Conservation (phyloP, 306 rosid species). For the Elaeagnus macrophylla region DNA sequence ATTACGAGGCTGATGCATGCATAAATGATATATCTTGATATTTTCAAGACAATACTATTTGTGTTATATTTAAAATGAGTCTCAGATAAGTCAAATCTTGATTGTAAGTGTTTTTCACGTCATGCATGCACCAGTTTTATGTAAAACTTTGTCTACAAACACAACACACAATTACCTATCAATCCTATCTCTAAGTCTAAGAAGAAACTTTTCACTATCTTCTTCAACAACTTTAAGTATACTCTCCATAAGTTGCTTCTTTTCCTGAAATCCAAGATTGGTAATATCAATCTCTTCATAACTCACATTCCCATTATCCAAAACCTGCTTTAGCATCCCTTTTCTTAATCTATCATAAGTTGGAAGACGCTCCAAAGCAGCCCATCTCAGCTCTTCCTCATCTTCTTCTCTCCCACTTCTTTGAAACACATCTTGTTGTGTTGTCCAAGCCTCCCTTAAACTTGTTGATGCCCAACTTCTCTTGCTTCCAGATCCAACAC, state of each 20-base stretch:
- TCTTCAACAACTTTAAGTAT: constrained; percentile 31
- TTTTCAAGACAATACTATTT: too few relatives aligned
- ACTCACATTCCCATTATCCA: constrained; percentile 25
- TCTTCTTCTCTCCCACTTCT: constrained; percentile 16
- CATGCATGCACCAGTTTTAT: too few relatives aligned
- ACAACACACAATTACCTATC: constrained; percentile 21
- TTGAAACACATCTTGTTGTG: too few relatives aligned
- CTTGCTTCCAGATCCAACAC: too few relatives aligned
- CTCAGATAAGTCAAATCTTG: too few relatives aligned
- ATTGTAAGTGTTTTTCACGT: too few relatives aligned
- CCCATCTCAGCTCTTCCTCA: constrained; percentile 60
- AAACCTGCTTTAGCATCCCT: constrained; percentile 17
- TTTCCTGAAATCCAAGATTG: constrained; percentile 33
- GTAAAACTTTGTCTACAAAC: too few relatives aligned
- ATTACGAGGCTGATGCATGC: too few relatives aligned
- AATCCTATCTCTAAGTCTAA: constrained; percentile 37
- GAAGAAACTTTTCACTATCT: constrained; percentile 51
- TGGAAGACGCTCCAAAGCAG: constrained; percentile 57
- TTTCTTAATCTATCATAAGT: constrained; percentile 50
- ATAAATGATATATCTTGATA: too few relatives aligned
- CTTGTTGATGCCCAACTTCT: too few relatives aligned
- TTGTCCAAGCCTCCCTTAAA: too few relatives aligned
- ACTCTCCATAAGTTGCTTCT: constrained; percentile 31
- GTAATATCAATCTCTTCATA: constrained; percentile 36
- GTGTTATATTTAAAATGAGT: too few relatives aligned